Conservation (phyloP, 176 grass and related monocot genomes). For the Phoenix roebelenii region DNA sequence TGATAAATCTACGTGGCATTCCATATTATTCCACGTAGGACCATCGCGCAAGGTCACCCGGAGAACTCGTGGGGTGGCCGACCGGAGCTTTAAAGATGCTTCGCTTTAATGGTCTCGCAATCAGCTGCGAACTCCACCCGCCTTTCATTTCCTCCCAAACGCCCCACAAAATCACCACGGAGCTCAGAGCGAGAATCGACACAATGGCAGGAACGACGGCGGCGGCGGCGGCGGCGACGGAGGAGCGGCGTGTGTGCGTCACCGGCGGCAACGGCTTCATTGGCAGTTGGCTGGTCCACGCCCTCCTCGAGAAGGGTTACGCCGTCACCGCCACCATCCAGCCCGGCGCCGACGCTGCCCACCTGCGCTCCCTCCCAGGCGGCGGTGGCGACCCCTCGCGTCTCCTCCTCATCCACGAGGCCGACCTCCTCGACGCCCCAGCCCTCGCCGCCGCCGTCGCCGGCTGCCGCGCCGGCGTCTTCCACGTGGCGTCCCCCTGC, state of each 20-base stretch:
- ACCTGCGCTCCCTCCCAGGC: constrained; percentile 9
- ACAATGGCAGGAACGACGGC: background rate
- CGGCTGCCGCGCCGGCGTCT: constrained; percentile 11
- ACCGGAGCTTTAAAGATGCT: no score
- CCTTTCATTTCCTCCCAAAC: no score
- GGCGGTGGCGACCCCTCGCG: background rate
- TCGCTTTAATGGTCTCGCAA: no score
- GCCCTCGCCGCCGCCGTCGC: constrained; percentile 1
- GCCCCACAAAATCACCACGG: no score
- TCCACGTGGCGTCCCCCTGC: constrained; percentile 22
- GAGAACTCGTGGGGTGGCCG: no score
- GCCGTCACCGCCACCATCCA: constrained; percentile 10
- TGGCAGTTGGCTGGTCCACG: constrained; percentile 15
- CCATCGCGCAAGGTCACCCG: no score
- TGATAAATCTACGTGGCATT: no score
- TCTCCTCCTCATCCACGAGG: constrained; percentile 2
- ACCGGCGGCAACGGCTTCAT: constrained; percentile 21
- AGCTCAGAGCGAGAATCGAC: no score
- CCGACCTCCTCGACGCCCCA: constrained; percentile 8
- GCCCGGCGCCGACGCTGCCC: background rate
- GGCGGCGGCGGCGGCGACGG: background rate
- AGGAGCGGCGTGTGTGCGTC: constrained; percentile 3
- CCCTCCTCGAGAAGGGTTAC: constrained; percentile 15
- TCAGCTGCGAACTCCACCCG: no score
- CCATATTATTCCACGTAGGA: no score